phyloP scores from a whole-genome alignment of 306 rosid genomes.

The Prunus mume region DNA sequence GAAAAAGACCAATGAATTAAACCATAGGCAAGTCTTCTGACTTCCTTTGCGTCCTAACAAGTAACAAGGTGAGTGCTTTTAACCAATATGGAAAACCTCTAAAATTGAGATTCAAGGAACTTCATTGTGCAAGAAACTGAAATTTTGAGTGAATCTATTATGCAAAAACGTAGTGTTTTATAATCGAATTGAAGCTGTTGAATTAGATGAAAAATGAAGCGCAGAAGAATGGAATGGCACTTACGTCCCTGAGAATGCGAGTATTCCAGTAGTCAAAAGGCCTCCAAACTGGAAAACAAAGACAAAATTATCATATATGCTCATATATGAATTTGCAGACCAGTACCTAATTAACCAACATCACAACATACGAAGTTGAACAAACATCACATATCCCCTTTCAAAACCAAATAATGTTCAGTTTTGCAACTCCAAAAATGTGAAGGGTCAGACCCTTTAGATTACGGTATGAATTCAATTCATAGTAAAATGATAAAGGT shows the following conservation, averaged over 20 bases:
- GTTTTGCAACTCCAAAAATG: background rate
- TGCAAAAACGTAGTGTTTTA: background rate
- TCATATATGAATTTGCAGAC: background rate
- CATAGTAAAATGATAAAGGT: background rate
- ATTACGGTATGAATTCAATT: background rate
- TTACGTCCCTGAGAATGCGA: constrained; percentile 94
- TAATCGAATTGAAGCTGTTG: background rate
- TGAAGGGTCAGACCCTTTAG: background rate
- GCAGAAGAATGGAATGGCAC: constrained; percentile 26
- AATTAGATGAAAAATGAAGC: background rate
- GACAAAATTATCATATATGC: background rate
- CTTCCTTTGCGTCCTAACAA: background rate
- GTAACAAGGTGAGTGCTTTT: background rate
- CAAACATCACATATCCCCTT: background rate
- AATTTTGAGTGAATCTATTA: background rate
- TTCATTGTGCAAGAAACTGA: background rate
- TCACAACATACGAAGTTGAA: background rate
- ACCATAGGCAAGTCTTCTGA: background rate
- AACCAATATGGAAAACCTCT: background rate
- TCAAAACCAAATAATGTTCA: background rate
- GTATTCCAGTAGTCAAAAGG: constrained; percentile 74
- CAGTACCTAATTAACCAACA: background rate
- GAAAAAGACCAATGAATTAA: background rate
- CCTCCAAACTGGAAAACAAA: constrained; percentile 71
- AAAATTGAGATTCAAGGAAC: background rate